Conservation (phyloP, 106 monocot genomes). For the Dendrobium catenatum region DNA sequence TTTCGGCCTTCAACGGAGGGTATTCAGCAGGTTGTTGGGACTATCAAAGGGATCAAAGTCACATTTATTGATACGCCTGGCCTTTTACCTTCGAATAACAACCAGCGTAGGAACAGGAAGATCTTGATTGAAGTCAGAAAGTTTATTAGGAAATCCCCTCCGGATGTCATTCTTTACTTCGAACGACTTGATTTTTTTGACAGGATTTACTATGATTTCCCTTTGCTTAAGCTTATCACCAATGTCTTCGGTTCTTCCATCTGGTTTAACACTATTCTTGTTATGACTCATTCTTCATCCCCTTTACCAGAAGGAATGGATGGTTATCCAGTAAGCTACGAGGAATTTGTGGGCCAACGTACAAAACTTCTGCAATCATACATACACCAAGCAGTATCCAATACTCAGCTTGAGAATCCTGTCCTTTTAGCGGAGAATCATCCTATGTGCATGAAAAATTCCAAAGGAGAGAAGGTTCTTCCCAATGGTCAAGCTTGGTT, state of each 20-base stretch:
- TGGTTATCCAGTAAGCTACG: constrained; percentile 47
- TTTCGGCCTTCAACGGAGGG: constrained; percentile 53
- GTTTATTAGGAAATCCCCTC: constrained; percentile 66
- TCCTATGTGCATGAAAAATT: constrained; percentile 41
- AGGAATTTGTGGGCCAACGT: constrained; percentile 32
- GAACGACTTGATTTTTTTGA: constrained; percentile 61
- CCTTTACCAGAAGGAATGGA: constrained; percentile 51
- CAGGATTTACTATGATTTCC: constrained; percentile 32
- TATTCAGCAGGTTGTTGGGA: constrained; percentile 63
- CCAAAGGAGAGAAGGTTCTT: constrained; percentile 64
- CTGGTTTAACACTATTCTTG: constrained; percentile 81
- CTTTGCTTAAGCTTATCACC: constrained; percentile 69
- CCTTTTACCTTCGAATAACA: constrained; percentile 34
- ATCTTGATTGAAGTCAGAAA: constrained; percentile 49
- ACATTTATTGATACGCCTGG: constrained; percentile 90
- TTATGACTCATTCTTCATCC: constrained; percentile 76
- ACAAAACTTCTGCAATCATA: constrained; percentile 40
- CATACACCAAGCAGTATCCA: constrained; percentile 48
- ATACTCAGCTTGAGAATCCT: constrained; percentile 49
- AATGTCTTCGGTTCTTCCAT: constrained; percentile 80
- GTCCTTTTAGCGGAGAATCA: constrained; percentile 78
- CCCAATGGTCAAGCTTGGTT: constrained; percentile 63
- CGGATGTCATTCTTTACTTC: constrained; percentile 78
- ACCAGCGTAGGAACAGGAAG: constrained; percentile 51
- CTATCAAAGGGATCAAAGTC: constrained; percentile 61